A percentile compares a stretch with the other conserved stretches of the same genome.
Conservation (phyloP, 495 filamentous ascomycete genomes). For the Monascus purpureus region DNA sequence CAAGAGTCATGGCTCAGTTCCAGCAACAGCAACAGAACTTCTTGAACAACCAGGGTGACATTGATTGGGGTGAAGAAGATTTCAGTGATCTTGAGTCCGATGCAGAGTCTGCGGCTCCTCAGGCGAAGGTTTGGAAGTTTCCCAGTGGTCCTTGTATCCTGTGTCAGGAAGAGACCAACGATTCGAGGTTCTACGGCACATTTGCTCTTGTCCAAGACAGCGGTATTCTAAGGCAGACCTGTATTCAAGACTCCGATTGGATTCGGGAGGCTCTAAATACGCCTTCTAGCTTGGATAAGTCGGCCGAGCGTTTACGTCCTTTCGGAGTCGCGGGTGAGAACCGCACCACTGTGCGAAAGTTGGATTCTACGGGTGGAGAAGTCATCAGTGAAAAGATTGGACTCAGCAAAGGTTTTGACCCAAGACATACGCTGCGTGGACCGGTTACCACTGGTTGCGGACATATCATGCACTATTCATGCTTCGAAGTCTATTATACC, state of each 20-base stretch:
- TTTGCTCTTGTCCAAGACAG: constrained; percentile 84
- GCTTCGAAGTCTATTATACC: constrained; percentile 80
- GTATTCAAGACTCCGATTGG: constrained; percentile 66
- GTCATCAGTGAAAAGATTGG: constrained; percentile 63
- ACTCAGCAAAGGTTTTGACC: constrained; percentile 78
- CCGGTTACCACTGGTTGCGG: constrained; percentile 86
- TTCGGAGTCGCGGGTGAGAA: constrained; percentile 88
- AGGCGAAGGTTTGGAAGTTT: constrained; percentile 77
- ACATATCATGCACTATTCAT: constrained; percentile 96
- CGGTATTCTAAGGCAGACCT: constrained; percentile 73
- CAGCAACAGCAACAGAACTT: constrained; percentile 94
- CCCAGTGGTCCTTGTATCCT: constrained; percentile 90
- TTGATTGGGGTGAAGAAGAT: constrained; percentile 75
- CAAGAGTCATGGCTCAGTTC: constrained; percentile 90
- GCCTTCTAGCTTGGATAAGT: constrained; percentile 67
- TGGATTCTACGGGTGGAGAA: constrained; percentile 54
- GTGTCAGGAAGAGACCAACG: constrained; percentile 91
- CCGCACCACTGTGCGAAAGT: constrained; percentile 55
- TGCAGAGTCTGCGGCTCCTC: constrained; percentile 25
- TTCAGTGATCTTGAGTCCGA: constrained; percentile 57
- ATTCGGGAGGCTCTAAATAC: constrained; percentile 68
- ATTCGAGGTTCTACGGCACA: constrained; percentile 76
- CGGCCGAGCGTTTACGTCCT: constrained; percentile 67
- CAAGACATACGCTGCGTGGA: constrained; percentile 49
- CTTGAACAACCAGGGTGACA: constrained; percentile 65